phyloP scores from a whole-genome alignment of 805 yeast genomes.

The Spathaspora hagerdaliae region DNA sequence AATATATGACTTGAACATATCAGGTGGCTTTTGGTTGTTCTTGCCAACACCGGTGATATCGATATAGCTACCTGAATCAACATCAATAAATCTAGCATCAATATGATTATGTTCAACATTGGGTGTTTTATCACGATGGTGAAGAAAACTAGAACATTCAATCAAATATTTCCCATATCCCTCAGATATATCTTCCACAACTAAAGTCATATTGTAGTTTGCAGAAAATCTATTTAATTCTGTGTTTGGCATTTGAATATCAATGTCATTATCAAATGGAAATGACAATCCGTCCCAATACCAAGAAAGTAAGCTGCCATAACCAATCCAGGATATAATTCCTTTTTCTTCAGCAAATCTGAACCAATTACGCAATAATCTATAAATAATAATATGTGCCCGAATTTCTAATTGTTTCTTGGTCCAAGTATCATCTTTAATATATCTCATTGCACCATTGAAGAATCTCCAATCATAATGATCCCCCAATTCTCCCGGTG shows the following conservation, averaged over 20 bases:
- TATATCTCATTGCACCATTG: slow-evolving; percentile 31
- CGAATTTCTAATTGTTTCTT: slow-evolving; percentile 15
- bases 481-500: slow-evolving; percentile 27
- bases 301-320: slow-evolving; percentile 20
- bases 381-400: slow-evolving; percentile 10
- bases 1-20: slow-evolving; percentile 13
- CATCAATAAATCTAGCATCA: slow-evolving; percentile 50
- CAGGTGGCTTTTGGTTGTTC: slow-evolving; percentile 13
- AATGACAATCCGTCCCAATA: slow-evolving; percentile 21
- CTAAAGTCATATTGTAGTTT: slow-evolving; percentile 16
- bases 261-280: slow-evolving; percentile 21
- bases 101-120: slow-evolving; percentile 16
- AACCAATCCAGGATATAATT: slow-evolving; percentile 17
- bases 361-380: slow-evolving; percentile 17
- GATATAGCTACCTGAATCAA: slow-evolving; percentile 49
- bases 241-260: slow-evolving; percentile 17
- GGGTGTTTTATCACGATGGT: slow-evolving; percentile 15
- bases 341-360: slow-evolving; percentile 17
- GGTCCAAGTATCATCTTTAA: slow-evolving; percentile 23
- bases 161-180: slow-evolving; percentile 16
- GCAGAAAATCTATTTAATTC: slow-evolving; percentile 14
- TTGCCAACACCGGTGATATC: slow-evolving; percentile 45
- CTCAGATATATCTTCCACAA: slow-evolving; percentile 20
- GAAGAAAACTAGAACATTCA: slow-evolving; percentile 18
- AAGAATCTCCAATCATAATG: slow-evolving; percentile 20